Percentiles rank a stretch among this genome's conserved stretches.
Conservation (phyloP, 768 basidiomycete genomes). For the Saitozyma sp. region DNA sequence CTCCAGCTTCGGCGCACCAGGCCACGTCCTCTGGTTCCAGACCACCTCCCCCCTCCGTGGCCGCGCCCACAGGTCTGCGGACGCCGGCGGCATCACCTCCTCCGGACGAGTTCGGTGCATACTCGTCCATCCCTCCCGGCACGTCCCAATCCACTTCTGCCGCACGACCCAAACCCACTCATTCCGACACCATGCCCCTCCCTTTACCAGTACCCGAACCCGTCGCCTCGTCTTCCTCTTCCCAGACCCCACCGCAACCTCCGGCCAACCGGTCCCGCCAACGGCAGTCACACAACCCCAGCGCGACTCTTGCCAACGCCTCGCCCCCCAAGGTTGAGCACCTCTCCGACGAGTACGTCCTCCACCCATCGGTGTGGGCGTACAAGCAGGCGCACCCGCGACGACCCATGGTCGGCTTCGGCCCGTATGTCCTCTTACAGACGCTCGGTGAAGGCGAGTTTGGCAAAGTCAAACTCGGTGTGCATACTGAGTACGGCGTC, state of each 20-base stretch:
- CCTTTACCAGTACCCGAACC: constrained; percentile 23
- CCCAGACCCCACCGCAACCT: constrained; percentile 2
- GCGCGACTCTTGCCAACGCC: constrained; percentile 22
- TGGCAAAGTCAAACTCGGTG: constrained; percentile 96
- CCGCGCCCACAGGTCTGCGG: constrained; percentile 3
- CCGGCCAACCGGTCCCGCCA: constrained; percentile 8
- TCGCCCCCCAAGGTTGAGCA: constrained; percentile 42
- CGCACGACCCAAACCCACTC: constrained; percentile 18
- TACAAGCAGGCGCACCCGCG: constrained; percentile 51
- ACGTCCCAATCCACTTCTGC: constrained; percentile 30
- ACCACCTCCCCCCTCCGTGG: constrained; percentile 4
- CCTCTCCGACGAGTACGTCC: constrained; percentile 47
- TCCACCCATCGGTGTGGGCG: constrained; percentile 52
- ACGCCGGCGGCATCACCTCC: constrained; percentile 7
- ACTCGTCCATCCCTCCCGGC: constrained; percentile 6
- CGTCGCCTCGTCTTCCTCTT: constrained; percentile 15
- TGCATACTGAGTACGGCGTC: constrained; percentile 89
- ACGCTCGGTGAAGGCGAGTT: constrained; percentile 98
- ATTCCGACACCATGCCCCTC: constrained; percentile 28
- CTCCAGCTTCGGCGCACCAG: constrained; percentile 8
- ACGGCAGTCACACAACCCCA: constrained; percentile 49
- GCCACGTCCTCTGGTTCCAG: constrained; percentile 7
- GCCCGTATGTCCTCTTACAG: constrained; percentile 90
- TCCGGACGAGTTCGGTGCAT: constrained; percentile 37
- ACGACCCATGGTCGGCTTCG: constrained; percentile 62